Conservation (phyloP, 2,329 filamentous ascomycete species). For the Salinomyces thailandicus region DNA sequence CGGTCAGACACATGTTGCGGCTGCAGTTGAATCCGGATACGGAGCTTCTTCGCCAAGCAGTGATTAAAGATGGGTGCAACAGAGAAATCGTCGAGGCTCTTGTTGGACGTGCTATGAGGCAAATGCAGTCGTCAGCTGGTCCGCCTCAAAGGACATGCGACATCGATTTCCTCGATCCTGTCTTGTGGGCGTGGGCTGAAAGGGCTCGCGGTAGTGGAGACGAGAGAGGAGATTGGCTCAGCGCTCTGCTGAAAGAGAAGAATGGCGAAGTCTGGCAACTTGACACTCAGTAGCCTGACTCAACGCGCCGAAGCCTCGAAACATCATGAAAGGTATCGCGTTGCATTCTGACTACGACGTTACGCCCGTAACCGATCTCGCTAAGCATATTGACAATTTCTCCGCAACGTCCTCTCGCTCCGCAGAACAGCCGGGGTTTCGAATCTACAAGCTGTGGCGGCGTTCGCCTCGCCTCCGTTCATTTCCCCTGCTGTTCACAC, state of each 20-base stretch:
- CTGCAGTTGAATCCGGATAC: conserved; percentile 17
- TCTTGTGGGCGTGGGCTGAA: conserved; percentile 27
- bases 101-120: neutral
- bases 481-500: neutral
- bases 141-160: neutral
- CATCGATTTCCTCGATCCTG: conserved; percentile 24
- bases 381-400: too few species aligned
- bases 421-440: neutral
- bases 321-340: too few species aligned
- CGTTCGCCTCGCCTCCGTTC: neutral
- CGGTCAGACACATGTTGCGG: conserved; percentile 15
- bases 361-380: too few species aligned
- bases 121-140: neutral
- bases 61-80: conserved; percentile 25
- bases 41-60: conserved; percentile 20
- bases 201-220: conserved; percentile 15
- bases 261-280: neutral
- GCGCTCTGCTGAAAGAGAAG: conserved; percentile 12
- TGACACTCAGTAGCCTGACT: too few species aligned
- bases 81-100: conserved; percentile 3
- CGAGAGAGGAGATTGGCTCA: conserved; percentile 22
- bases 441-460: too few species aligned
- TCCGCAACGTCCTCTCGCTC: too few species aligned
- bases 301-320: too few species aligned
- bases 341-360: too few species aligned